Evolutionary conservation across 2,329 filamentous ascomycete species (phyloP).

Genomic region (Pseudocercospora eumusae): DNA sequence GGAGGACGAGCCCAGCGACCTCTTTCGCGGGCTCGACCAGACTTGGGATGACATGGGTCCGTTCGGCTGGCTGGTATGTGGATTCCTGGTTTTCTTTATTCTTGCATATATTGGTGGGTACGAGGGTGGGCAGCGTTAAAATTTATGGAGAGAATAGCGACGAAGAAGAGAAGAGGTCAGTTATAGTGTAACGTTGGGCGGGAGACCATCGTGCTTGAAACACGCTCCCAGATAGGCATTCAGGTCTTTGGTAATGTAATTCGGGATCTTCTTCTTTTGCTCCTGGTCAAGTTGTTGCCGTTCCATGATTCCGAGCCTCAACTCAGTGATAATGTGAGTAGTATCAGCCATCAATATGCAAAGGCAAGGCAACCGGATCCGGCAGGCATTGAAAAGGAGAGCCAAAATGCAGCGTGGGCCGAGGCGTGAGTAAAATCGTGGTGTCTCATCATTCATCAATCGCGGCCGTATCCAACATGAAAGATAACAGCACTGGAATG

Average conservation of each 20-base stretch:
- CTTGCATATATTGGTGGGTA: background rate
- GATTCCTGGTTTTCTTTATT: background rate
- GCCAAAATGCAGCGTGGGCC: too few relatives aligned
- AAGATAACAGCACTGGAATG: conserved; percentile 11
- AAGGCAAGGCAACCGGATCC: background rate
- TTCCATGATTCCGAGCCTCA: background rate
- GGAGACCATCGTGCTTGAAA: background rate
- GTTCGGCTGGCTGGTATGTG: background rate
- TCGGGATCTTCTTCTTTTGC: background rate
- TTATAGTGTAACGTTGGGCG: background rate
- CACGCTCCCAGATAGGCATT: background rate
- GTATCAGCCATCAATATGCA: too few relatives aligned
- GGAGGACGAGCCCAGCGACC: too few relatives aligned
- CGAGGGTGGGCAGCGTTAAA: too few relatives aligned
- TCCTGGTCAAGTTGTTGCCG: background rate
- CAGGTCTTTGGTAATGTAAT: background rate
- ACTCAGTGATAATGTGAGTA: background rate
- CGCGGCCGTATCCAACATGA: background rate
- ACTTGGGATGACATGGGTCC: too few relatives aligned
- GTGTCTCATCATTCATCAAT: too few relatives aligned
- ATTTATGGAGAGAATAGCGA: too few relatives aligned
- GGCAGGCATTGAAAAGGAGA: too few relatives aligned
- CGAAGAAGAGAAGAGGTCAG: too few relatives aligned
- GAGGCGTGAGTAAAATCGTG: too few relatives aligned
- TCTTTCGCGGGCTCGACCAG: too few relatives aligned